phyloP scores from a whole-genome alignment of 805 yeast genomes.

The Cyberlindnera xylosilytica region DNA sequence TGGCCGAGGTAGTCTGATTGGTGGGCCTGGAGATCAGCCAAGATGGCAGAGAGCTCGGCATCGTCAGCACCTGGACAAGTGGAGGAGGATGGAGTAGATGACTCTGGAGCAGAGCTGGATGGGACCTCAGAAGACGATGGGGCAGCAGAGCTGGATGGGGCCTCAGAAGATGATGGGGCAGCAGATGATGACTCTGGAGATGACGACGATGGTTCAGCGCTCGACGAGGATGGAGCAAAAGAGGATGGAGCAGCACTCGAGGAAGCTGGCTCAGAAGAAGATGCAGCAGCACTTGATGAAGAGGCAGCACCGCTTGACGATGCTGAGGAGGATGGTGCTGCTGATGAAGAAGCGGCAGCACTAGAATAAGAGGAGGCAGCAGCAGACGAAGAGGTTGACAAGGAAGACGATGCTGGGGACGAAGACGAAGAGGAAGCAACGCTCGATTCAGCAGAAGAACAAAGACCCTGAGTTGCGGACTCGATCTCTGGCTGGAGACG shows the following conservation, averaged over 20 bases:
- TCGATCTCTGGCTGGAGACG: slow-evolving; percentile 14
- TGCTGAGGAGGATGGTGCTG: not conserved
- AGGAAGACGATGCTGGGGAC: not conserved
- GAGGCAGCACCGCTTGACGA: not conserved
- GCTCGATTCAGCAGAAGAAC: slow-evolving; percentile 3
- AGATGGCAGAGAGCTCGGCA: slow-evolving; percentile 7
- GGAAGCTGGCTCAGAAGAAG: not conserved
- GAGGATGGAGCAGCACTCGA: not conserved
- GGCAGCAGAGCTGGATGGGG: no score
- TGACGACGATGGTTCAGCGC: no score
- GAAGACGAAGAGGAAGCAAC: not conserved
- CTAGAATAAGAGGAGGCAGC: not conserved
- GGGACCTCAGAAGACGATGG: no score
- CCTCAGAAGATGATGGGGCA: no score
- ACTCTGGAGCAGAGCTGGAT: no score
- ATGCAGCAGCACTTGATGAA: not conserved
- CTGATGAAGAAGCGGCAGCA: not conserved
- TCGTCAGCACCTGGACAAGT: not conserved
- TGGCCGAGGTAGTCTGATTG: slow-evolving; percentile 16
- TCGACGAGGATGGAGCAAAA: not conserved
- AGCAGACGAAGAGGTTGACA: not conserved
- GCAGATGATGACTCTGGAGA: no score
- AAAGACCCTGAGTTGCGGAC: slow-evolving; percentile 10
- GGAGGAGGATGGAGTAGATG: no score
- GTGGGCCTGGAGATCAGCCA: slow-evolving; percentile 15